Evolutionary conservation across 2,329 filamentous ascomycete species (phyloP).

Genomic region (Fusarium sp.): DNA sequence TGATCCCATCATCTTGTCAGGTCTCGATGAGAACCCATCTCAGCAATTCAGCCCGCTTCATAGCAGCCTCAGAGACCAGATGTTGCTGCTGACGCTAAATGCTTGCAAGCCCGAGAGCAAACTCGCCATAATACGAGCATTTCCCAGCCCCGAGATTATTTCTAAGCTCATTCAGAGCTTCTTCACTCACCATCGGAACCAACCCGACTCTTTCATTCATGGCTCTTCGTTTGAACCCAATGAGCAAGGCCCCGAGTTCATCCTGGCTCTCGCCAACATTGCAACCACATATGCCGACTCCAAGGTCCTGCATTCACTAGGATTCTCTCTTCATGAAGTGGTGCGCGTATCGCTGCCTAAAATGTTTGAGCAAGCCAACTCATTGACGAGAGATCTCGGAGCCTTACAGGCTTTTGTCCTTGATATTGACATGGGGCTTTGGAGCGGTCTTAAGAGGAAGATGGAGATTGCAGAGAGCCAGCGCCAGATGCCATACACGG

Average conservation of each 20-base stretch:
- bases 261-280: slow-evolving; percentile 1
- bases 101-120: slow-evolving; percentile 19
- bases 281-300: slow-evolving; percentile 13
- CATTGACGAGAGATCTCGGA: slow-evolving; percentile 13
- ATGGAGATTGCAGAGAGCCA: slow-evolving; percentile 29
- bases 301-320: slow-evolving; percentile 14
- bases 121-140: slow-evolving; percentile 19
- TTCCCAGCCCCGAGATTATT: slow-evolving; percentile 16
- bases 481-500: slow-evolving; percentile 19
- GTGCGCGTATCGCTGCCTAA: slow-evolving; percentile 10
- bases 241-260: slow-evolving; percentile 5
- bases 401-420: slow-evolving; percentile 18
- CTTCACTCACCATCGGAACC: slow-evolving; percentile 20
- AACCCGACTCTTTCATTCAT: slow-evolving; percentile 18
- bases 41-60: slow-evolving; percentile 6
- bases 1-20: slow-evolving; percentile 8
- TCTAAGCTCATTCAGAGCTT: slow-evolving; percentile 19
- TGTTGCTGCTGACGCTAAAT: slow-evolving; percentile 19
- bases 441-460: slow-evolving; percentile 28
- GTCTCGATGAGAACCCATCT: background rate
- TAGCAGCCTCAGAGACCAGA: slow-evolving; percentile 14
- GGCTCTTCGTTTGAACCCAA: slow-evolving; percentile 18
- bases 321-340: slow-evolving; percentile 20
- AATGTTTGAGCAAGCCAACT: slow-evolving; percentile 16
- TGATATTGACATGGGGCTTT: slow-evolving; percentile 21